Evolutionary conservation across 1,284 basidiomycete genomes (phyloP).

Genomic region (Moniliophthora roreri): DNA sequence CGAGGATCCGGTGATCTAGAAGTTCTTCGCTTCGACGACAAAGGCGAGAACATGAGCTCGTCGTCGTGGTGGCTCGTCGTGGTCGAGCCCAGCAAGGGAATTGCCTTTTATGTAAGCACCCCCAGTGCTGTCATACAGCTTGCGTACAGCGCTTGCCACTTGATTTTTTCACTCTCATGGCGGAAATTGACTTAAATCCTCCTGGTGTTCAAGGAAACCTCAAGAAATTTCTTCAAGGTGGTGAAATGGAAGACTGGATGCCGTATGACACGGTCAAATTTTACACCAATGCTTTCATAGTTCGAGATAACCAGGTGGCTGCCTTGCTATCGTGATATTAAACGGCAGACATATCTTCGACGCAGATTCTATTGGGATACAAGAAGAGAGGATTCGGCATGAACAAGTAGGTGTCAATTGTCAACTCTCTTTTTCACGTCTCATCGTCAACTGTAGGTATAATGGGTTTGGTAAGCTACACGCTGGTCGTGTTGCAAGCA

Average conservation of each 20-base stretch:
- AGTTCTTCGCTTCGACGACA: conserved; percentile 52
- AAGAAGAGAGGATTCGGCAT: conserved; percentile 74
- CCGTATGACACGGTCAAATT: conserved; percentile 37
- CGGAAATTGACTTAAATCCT: neutral
- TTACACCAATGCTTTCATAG: conserved; percentile 64
- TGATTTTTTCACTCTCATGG: too few species aligned
- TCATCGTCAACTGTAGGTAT: conserved; percentile 40
- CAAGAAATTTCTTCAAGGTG: conserved; percentile 32
- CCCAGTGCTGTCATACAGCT: too few species aligned
- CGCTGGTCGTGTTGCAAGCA: neutral
- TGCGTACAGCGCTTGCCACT: too few species aligned
- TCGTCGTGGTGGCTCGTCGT: conserved; percentile 5
- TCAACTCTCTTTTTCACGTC: neutral
- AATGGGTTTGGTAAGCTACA: conserved; percentile 60
- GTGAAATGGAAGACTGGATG: conserved; percentile 40
- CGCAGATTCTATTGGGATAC: conserved; percentile 55
- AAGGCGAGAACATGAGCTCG: conserved; percentile 1
- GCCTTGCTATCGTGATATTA: neutral
- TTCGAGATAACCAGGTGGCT: conserved; percentile 37
- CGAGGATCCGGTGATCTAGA: conserved; percentile 49
- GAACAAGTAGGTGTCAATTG: conserved; percentile 43
- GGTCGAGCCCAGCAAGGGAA: neutral
- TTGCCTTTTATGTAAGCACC: neutral
- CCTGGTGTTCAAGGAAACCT: conserved; percentile 37
- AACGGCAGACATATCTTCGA: neutral